Evolutionary conservation across 179 eudicot species (phyloP).

Genomic region (Beta macrorhiza): DNA sequence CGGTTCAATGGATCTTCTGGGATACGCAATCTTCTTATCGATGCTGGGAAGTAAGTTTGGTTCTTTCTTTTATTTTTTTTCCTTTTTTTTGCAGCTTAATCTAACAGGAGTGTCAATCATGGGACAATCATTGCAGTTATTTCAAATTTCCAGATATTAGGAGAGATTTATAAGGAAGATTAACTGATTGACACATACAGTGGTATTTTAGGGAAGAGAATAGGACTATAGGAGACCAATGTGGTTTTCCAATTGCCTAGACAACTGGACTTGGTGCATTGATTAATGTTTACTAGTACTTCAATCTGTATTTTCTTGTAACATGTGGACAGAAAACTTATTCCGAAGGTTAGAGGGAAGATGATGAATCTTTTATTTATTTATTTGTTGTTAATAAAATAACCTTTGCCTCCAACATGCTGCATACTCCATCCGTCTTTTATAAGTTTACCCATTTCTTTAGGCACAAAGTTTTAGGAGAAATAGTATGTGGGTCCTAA

Average conservation of each 20-base stretch:
- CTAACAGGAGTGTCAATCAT: not conserved
- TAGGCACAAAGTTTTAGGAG: too few species aligned
- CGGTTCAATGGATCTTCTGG: slow-evolving; percentile 60
- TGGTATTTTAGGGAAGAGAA: not conserved
- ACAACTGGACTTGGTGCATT: too few species aligned
- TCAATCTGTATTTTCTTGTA: too few species aligned
- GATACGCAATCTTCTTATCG: slow-evolving; percentile 70
- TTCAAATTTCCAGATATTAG: not conserved
- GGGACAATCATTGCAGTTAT: not conserved
- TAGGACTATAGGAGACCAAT: not conserved
- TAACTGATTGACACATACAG: not conserved
- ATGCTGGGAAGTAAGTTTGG: slow-evolving; percentile 93
- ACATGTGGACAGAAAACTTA: too few species aligned
- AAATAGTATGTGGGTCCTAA: too few species aligned
- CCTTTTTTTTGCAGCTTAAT: not conserved
- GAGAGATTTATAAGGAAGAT: not conserved
- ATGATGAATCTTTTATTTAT: too few species aligned
- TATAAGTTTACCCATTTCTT: too few species aligned
- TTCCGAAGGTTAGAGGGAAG: too few species aligned
- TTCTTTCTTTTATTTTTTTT: not conserved
- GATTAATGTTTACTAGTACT: too few species aligned
- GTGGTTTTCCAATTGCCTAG: not conserved
- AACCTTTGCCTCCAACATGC: too few species aligned
- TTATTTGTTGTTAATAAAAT: too few species aligned
- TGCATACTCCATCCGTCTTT: too few species aligned